phyloP scores from a whole-genome alignment of 192 early-diverging fungal genomes.

The Irineochytrium annulatum region DNA sequence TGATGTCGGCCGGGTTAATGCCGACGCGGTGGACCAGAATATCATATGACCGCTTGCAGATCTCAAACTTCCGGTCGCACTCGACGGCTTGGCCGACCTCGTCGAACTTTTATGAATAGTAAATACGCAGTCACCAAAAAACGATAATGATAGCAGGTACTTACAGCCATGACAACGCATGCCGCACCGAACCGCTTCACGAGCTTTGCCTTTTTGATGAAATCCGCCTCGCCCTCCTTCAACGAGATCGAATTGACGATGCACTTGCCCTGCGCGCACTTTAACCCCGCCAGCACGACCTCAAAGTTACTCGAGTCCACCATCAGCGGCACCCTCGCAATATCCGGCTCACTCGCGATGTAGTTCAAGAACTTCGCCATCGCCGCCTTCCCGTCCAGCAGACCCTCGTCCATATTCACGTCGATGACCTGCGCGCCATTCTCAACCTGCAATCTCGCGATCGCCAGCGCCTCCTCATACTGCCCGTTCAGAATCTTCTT shows the following conservation, averaged over 20 bases:
- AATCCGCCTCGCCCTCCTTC: constrained; percentile 92
- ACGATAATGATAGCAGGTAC: constrained; percentile 5
- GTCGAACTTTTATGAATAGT: constrained; percentile 64
- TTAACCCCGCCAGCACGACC: constrained; percentile 91
- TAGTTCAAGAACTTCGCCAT: constrained; percentile 94
- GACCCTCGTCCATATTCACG: constrained; percentile 94
- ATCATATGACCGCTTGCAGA: constrained; percentile 86
- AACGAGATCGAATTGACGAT: constrained; percentile 96
- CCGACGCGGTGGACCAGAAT: constrained; percentile 81
- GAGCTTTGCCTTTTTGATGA: constrained; percentile 83
- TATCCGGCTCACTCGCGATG: constrained; percentile 90
- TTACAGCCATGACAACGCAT: constrained; percentile 91
- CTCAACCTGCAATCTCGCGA: constrained; percentile 91
- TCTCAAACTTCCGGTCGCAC: constrained; percentile 76
- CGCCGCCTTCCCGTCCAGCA: constrained; percentile 89
- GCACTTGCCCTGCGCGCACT: constrained; percentile 95
- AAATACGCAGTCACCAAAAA: no score
- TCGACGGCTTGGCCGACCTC: constrained; percentile 90
- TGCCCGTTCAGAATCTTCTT: constrained; percentile 86
- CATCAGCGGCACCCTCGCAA: constrained; percentile 86
- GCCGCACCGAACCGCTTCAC: constrained; percentile 90
- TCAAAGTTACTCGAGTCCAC: constrained; percentile 97
- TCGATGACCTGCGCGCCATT: constrained; percentile 94
- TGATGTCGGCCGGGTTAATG: constrained; percentile 81
- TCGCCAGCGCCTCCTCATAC: constrained; percentile 91